Base-by-base conservation (phyloP, 1,284 basidiomycete species). In the Vanrija sp. region DNA sequence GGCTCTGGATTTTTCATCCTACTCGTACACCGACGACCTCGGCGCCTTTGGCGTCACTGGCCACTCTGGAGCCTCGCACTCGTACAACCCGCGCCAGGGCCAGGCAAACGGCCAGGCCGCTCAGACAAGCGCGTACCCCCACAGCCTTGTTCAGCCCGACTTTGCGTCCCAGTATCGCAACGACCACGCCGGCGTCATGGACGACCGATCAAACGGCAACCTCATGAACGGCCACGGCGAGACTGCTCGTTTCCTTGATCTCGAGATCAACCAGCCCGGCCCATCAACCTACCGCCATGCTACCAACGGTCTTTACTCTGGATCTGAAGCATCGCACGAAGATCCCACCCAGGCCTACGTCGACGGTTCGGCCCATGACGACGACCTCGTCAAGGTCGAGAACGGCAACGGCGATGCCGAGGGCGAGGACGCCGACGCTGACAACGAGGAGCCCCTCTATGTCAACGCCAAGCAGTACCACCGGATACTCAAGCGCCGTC, bases 391-490 rank as follows among this genome's bases (percentile, higher is more conserved):
- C 40, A 63, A 67, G 45, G 23, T 63, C 25, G 68, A 64, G 38
- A 54, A 58, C 42, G 61, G 63, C 29, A 60, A 46, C 19, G 57
- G 57, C 14, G 61, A 51, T 3, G 43, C 21, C 14, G 43, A 46
- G 2, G 65, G 61, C 9, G 65, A 58, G 3, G 63, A 58, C 14
- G 64, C 43, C 14, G 68, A 64, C 6, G 65, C 64, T 38, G 71
- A 89, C 67, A 92, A 95, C 78, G 91, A 96, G 66, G 92, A 96
- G 72, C 93, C 93, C 26, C 84, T 96, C 63, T 95, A 94, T 78
- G 94, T 97, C 61, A 97, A 97, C 69, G 93, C 93, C 49, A 97
- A 97, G 75, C 93, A 97, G 78, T 97, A 96, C 75, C 91, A 93
- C 68, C 88, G 94, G 67, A 97, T 97, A 71, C 82, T 97, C 71